Evolutionary conservation across 306 rosid genomes (phyloP).

Genomic region (Clitoria ternatea): DNA sequence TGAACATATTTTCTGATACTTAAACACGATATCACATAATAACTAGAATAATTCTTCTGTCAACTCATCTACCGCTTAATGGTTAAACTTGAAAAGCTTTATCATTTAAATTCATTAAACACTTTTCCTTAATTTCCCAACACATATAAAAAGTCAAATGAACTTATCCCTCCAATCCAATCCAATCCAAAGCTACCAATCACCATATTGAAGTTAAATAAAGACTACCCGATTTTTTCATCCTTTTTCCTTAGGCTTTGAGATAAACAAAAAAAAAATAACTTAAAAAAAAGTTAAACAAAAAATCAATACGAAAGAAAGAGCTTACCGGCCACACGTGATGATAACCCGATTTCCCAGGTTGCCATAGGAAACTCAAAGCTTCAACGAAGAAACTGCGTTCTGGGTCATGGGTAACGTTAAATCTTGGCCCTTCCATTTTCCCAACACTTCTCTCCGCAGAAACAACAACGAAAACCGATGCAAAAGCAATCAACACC

Average conservation of each 20-base stretch:
- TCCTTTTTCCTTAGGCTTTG: too few relatives aligned
- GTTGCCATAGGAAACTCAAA: slow-evolving; percentile 69
- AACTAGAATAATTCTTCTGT: too few relatives aligned
- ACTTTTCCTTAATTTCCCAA: not conserved
- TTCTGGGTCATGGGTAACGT: slow-evolving; percentile 22
- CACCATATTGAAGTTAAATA: too few relatives aligned
- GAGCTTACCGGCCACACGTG: slow-evolving; percentile 86
- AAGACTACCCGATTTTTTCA: too few relatives aligned
- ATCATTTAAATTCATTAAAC: not conserved
- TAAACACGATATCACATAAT: too few relatives aligned
- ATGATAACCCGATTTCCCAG: slow-evolving; percentile 48
- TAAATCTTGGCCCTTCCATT: slow-evolving; percentile 30
- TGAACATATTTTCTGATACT: too few relatives aligned
- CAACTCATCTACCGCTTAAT: too few relatives aligned
- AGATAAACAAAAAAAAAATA: not conserved
- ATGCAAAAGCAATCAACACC: slow-evolving; percentile 34
- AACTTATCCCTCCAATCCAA: not conserved
- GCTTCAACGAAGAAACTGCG: slow-evolving; percentile 39
- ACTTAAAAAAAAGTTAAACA: not conserved
- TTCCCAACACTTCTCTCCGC: slow-evolving; percentile 52
- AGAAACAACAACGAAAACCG: slow-evolving; percentile 43
- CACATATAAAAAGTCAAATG: not conserved
- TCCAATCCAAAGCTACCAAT: not conserved
- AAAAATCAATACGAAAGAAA: not conserved
- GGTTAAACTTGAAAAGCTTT: too few relatives aligned